These are phyloP conservation scores for Fomitopsis pulvina DNA, from an alignment of 768 basidiomycete species.

Conservation along the genomic window DNA sequence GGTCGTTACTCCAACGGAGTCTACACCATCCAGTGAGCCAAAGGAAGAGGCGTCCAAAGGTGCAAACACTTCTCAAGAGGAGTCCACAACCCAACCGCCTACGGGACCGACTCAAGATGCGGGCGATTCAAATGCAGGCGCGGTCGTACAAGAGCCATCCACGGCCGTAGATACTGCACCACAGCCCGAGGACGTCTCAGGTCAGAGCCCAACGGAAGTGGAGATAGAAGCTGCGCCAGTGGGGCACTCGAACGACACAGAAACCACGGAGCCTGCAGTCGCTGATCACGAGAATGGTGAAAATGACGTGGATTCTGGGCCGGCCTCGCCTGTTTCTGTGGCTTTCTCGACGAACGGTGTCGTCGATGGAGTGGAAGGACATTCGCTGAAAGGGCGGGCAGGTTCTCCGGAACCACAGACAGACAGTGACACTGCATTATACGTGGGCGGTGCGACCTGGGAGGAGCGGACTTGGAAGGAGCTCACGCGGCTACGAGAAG, in stretches of 20 bases:
- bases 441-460: slow-evolving; percentile 68
- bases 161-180: no score
- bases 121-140: no score
- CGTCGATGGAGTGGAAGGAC: background rate
- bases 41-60: no score
- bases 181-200: no score
- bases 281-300: background rate
- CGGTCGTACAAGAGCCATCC: no score
- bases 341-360: slow-evolving; percentile 1
- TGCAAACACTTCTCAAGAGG: no score
- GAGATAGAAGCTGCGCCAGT: no score
- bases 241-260: no score
- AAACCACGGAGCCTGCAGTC: no score
- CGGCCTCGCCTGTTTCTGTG: background rate
- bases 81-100: no score
- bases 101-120: no score
- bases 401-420: background rate
- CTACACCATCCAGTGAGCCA: background rate
- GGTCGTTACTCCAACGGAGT: slow-evolving; percentile 5
- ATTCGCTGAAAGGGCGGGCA: background rate
- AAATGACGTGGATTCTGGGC: background rate
- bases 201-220: no score
- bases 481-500: slow-evolving; percentile 62
- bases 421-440: slow-evolving; percentile 29
- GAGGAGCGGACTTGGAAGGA: slow-evolving; percentile 85